These are phyloP conservation scores for Apiospora malaysiana DNA, from an alignment of 2,329 filamentous ascomycete species.

Conservation along the genomic window DNA sequence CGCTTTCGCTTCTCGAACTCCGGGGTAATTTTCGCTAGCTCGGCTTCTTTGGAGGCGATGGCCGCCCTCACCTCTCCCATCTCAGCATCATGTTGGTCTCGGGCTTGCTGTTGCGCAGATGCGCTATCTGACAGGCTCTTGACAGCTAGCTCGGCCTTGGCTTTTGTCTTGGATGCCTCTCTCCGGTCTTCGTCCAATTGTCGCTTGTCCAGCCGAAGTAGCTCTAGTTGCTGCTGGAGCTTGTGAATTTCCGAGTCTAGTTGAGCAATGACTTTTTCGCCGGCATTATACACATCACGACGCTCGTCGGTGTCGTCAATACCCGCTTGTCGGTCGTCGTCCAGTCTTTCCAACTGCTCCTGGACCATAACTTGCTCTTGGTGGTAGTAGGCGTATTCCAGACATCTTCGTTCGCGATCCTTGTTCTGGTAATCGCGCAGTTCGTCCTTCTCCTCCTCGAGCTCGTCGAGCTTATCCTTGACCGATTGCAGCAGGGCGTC, in stretches of 20 bases:
- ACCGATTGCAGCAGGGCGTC: constrained; percentile 92
- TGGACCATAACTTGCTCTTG: constrained; percentile 84
- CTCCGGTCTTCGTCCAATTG: constrained; percentile 91
- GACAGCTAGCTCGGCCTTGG: constrained; percentile 84
- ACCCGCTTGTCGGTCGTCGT: constrained; percentile 80
- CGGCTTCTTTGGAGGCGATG: constrained; percentile 77
- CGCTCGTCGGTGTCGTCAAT: constrained; percentile 85
- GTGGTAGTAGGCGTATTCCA: constrained; percentile 94
- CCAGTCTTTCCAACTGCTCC: constrained; percentile 79
- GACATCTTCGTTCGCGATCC: constrained; percentile 86
- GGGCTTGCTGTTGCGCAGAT: constrained; percentile 75
- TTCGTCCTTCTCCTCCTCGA: constrained; percentile 98
- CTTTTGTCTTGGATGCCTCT: constrained; percentile 78
- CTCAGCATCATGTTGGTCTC: constrained; percentile 72
- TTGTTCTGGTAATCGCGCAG: constrained; percentile 93
- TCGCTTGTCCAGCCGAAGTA: constrained; percentile 81
- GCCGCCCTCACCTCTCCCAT: constrained; percentile 74
- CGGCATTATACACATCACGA: constrained; percentile 75
- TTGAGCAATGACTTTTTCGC: constrained; percentile 78
- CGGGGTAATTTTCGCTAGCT: constrained; percentile 77
- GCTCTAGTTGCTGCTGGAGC: constrained; percentile 81
- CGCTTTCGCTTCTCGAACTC: constrained; percentile 75
- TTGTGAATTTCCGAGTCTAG: constrained; percentile 82
- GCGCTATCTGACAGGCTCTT: constrained; percentile 86
- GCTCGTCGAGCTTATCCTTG: constrained; percentile 83